Evolutionary conservation across 2,329 filamentous ascomycete genomes (phyloP), one percentile per base, ranked within the genome.

Genomic region (Penicillium brasilianum): DNA sequence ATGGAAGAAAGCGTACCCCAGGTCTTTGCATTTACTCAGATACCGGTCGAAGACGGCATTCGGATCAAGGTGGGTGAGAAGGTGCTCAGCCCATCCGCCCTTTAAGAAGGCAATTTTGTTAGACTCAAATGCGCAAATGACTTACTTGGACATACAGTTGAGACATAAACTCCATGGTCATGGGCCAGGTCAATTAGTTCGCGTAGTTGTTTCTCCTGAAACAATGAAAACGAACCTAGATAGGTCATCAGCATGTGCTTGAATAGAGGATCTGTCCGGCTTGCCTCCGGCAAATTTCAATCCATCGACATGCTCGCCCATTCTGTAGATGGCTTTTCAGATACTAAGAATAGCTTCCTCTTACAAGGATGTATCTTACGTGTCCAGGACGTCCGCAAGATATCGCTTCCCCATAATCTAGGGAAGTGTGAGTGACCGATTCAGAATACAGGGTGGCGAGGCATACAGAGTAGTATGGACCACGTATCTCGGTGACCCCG

Each of bases 1-100:
- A 8, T 10, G 20, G 14, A 28, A 9, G 39, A 43, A 1, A 46
- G 9, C 16, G 37, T 60, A 81, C 76, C 81, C 81, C 0, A 85
- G 67, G 57, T 81, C 78, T 69, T 83, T 84, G 77, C 82, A 85
- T 62, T 81, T 83, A 0, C 67, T 65, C 5, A 86, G 77, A 59
- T 86, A 86, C 57, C 75, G 79, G 59, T 85, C 81, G n/a, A 85
- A 80, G 2, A 80, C 78, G 1, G 71, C 64, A 5, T 72, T 71
- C 3, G 78, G 70, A 53, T 83, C 78, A 0, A 81, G 77, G 58
- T 83, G 81, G 5, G 80, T 80, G 1, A 85, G 78, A 52, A 85
- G 73, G 66, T 85, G 82, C 64, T 85, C 83, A 56, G 83, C 81
- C 80, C 82, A 85, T 43, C 83, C 83, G 39, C 83, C 83, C 80